Evolutionary conservation across 306 rosid species (phyloP).

Genomic region (Heteromeles arbutifolia): DNA sequence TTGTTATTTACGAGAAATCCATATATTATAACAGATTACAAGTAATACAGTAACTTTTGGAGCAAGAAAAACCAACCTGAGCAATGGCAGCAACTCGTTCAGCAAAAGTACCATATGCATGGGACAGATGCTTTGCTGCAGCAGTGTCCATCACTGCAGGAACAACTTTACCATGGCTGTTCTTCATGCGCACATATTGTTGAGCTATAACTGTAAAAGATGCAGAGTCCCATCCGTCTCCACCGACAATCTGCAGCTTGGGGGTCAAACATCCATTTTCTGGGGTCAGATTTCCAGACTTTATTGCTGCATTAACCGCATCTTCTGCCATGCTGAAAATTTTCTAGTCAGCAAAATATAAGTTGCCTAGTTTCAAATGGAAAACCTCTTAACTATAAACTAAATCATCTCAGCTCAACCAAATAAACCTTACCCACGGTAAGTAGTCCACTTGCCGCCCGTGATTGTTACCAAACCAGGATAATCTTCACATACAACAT

Average conservation of each 20-base stretch:
- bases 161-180: constrained; percentile 65
- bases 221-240: constrained; percentile 91
- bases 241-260: constrained; percentile 64
- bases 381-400: constrained; percentile 14
- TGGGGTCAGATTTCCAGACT: constrained; percentile 84
- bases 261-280: constrained; percentile 54
- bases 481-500: constrained; percentile 94
- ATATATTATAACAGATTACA: neutral
- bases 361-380: neutral
- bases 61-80: constrained; percentile 59
- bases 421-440: constrained; percentile 65
- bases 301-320: constrained; percentile 86
- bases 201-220: constrained; percentile 90
- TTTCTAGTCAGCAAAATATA: constrained; percentile 23
- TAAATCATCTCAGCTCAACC: constrained; percentile 15
- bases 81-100: constrained; percentile 91
- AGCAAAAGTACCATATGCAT: constrained; percentile 75
- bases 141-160: constrained; percentile 91
- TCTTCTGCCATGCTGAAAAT: constrained; percentile 99
- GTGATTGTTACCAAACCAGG: constrained; percentile 98
- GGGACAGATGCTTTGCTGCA: constrained; percentile 83
- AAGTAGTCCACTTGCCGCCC: constrained; percentile 99
- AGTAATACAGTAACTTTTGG: neutral
- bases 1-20: neutral
- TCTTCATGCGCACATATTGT: constrained; percentile 87